Evolutionary conservation across 345 rosid genomes (phyloP).

Genomic region (Brassica incana): DNA sequence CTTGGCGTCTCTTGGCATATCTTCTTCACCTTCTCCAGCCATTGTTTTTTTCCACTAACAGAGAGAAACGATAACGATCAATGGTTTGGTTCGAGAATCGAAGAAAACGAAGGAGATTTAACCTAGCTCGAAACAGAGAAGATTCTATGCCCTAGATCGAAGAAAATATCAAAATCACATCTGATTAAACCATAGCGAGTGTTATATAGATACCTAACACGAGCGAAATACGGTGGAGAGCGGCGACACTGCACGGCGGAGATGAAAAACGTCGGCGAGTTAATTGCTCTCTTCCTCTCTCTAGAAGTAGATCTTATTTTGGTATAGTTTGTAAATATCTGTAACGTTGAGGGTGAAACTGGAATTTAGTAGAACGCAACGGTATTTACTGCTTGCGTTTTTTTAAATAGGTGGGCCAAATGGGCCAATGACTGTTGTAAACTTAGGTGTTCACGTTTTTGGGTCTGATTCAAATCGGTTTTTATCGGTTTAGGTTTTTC

Average conservation of each 20-base stretch:
- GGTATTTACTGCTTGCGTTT: too few relatives aligned
- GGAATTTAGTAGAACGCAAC: not conserved
- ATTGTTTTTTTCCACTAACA: constrained; percentile 27
- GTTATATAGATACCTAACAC: not conserved
- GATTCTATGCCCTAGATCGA: not conserved
- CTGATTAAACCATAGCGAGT: not conserved
- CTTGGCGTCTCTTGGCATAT: constrained; percentile 86
- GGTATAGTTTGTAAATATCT: not conserved
- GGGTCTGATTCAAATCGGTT: too few relatives aligned
- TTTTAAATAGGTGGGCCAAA: too few relatives aligned
- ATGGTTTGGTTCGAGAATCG: not conserved
- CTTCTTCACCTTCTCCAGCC: constrained; percentile 61
- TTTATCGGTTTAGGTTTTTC: too few relatives aligned
- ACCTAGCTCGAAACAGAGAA: not conserved
- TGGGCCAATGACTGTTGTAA: too few relatives aligned
- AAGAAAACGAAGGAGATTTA: constrained; percentile 14
- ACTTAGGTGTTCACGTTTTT: too few relatives aligned
- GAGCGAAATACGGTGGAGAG: not conserved
- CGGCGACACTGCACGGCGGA: constrained; percentile 5
- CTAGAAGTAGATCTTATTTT: not conserved
- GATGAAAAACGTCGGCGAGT: not conserved
- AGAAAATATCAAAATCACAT: not conserved
- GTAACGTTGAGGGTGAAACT: not conserved
- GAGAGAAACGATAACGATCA: not conserved
- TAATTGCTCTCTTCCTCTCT: not conserved